Evolutionary conservation across 2,329 filamentous ascomycete species (phyloP).

Genomic region (Clonostachys sp.): DNA sequence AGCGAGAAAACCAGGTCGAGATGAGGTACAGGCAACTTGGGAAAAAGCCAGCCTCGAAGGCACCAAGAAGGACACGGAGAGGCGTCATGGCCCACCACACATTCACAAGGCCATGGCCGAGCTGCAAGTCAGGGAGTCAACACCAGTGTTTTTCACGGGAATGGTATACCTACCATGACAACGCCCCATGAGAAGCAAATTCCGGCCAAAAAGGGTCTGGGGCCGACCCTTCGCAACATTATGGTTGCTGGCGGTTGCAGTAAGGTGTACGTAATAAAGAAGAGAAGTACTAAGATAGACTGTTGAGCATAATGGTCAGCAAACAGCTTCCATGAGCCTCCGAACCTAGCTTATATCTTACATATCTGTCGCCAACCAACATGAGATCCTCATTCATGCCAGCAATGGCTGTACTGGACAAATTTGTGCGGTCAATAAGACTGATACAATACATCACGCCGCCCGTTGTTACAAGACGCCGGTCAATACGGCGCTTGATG

Average conservation of each 20-base stretch:
- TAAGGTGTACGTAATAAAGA: conserved; percentile 13
- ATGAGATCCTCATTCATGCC: conserved; percentile 19
- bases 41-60: conserved; percentile 9
- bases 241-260: conserved; percentile 12
- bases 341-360: no score
- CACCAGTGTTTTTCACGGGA: no score
- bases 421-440: conserved; percentile 51
- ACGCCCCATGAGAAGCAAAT: conserved; percentile 11
- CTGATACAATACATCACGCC: not conserved
- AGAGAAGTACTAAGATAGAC: conserved; percentile 8
- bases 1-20: conserved; percentile 62
- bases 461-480: not conserved
- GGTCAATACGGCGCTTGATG: not conserved
- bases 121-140: no score
- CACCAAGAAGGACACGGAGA: conserved; percentile 10
- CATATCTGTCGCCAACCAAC: conserved; percentile 21
- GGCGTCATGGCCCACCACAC: conserved; percentile 1
- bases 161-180: conserved; percentile 6
- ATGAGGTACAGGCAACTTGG: conserved; percentile 21
- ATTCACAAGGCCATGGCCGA: not conserved
- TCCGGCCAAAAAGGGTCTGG: conserved; percentile 9
- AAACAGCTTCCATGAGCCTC: no score
- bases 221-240: conserved; percentile 10
- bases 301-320: not conserved
- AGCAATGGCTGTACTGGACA: conserved; percentile 44